phyloP scores from a whole-genome alignment of 2,329 filamentous ascomycete species.

The Verticillium isaacii region DNA sequence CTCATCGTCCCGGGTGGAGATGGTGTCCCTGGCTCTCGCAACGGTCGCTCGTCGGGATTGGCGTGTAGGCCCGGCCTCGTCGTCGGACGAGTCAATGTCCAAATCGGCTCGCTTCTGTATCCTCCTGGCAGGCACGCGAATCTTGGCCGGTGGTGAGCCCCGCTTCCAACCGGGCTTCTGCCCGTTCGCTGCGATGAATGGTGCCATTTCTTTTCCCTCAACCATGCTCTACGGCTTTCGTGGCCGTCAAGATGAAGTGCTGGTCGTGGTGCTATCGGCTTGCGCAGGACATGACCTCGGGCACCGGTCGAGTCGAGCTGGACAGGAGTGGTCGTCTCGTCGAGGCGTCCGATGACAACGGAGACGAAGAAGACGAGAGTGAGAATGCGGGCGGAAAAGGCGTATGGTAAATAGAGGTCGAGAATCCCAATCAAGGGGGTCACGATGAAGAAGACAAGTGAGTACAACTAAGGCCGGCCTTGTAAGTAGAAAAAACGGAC shows the following conservation, averaged over 20 bases:
- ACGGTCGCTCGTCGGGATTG: neutral
- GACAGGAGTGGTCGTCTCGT: neutral
- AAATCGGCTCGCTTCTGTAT: neutral
- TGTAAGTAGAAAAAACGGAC: slow-evolving; percentile 7
- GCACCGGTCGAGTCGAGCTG: neutral
- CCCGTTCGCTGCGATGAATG: neutral
- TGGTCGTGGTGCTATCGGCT: neutral
- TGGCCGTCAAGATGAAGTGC: neutral
- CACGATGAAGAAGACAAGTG: neutral
- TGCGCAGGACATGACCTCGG: neutral
- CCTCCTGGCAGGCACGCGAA: neutral
- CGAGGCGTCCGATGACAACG: neutral
- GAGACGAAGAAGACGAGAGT: neutral
- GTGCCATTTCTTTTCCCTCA: slow-evolving; percentile 2
- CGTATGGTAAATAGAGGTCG: slow-evolving; percentile 7
- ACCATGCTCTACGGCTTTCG: neutral
- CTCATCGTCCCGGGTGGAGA: neutral
- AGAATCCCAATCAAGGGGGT: neutral
- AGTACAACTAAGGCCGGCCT: slow-evolving; percentile 13
- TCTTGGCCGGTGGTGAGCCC: neutral
- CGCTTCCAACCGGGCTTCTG: neutral
- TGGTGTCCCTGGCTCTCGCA: neutral
- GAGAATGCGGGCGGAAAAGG: neutral
- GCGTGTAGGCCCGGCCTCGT: neutral
- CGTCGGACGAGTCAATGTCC: neutral